Evolutionary conservation across 768 basidiomycete species (phyloP).

Genomic region (Panaeolus papilionaceus): DNA sequence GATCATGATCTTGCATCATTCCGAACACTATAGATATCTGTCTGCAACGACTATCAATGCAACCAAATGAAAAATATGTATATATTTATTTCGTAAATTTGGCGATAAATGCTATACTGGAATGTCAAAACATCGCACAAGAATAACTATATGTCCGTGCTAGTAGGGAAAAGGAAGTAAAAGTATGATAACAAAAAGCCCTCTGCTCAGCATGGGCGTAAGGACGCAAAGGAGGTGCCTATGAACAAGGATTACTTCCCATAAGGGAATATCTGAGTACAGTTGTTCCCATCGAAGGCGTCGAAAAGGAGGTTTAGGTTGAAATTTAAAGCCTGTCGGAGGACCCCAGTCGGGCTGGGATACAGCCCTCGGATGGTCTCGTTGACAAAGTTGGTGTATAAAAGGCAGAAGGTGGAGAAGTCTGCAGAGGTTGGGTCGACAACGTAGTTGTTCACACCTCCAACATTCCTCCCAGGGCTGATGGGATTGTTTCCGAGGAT

Average conservation of each 20-base stretch:
- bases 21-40: too few species aligned
- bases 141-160: background rate
- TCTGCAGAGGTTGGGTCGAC: slow-evolving; percentile 29
- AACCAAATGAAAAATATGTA: too few species aligned
- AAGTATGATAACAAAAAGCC: background rate
- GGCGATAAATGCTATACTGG: too few species aligned
- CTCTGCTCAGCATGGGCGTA: background rate
- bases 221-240: background rate
- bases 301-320: slow-evolving; percentile 27
- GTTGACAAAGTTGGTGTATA: slow-evolving; percentile 32
- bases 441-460: slow-evolving; percentile 29
- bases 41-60: too few species aligned
- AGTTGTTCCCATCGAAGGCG: slow-evolving; percentile 19
- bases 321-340: slow-evolving; percentile 27
- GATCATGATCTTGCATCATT: too few species aligned
- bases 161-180: background rate
- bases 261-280: slow-evolving; percentile 28
- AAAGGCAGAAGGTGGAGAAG: slow-evolving; percentile 26
- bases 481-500: slow-evolving; percentile 25
- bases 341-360: slow-evolving; percentile 28
- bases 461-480: slow-evolving; percentile 28
- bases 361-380: slow-evolving; percentile 28
- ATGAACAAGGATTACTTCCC: background rate
- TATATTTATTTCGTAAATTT: too few species aligned
- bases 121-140: too few species aligned